These are phyloP conservation scores for Chondrus crispus DNA, from an alignment of 23 red algal species.

Conservation along the genomic window DNA sequence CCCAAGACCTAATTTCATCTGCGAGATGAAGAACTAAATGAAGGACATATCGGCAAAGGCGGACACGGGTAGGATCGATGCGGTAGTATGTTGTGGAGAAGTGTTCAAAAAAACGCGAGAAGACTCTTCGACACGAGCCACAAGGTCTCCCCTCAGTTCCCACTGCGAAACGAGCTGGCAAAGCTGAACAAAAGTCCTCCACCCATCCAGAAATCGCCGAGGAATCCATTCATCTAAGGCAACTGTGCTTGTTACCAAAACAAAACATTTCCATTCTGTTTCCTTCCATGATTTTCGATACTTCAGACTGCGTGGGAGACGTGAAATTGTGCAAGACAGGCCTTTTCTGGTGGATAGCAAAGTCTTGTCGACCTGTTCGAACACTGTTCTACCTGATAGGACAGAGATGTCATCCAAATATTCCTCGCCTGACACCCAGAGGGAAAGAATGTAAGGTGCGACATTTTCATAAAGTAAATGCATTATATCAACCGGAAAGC, in stretches of 20 bases:
- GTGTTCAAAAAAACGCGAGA: neutral
- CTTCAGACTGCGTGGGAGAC: neutral
- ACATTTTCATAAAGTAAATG: slow-evolving; percentile 13
- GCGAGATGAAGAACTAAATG: neutral
- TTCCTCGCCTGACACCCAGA: neutral
- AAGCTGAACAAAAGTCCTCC: neutral
- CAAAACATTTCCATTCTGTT: neutral
- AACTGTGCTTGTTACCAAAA: neutral
- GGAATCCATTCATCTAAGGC: neutral
- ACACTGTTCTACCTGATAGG: neutral
- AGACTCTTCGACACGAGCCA: no score
- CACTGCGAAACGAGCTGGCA: neutral
- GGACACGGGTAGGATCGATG: neutral
- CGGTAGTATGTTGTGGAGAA: neutral
- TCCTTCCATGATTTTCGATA: neutral
- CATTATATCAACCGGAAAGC: neutral
- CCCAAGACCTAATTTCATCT: neutral
- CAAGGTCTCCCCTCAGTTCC: no score
- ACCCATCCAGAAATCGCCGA: neutral
- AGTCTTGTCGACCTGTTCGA: neutral
- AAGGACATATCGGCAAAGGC: neutral
- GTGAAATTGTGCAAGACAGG: neutral
- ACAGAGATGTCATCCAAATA: neutral
- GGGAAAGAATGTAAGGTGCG: neutral
- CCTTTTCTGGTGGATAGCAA: neutral